A percentile compares a stretch with the other conserved stretches of the same genome.
phyloP scores from a whole-genome alignment of 495 filamentous ascomycete species.

The Apiosordaria backusii region DNA sequence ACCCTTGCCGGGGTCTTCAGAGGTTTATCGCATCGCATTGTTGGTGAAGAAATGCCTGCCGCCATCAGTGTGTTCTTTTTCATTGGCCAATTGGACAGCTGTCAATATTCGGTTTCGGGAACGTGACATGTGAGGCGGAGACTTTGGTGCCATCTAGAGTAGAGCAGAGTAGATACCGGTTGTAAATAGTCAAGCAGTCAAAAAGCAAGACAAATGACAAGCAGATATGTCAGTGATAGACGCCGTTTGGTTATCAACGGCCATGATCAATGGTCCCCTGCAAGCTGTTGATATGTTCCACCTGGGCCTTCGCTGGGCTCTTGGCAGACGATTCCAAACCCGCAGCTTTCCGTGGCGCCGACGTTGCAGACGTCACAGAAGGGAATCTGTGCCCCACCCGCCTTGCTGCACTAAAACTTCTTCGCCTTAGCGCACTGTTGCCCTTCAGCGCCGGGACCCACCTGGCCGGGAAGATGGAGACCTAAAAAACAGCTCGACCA shows the following conservation, averaged over 20 bases:
- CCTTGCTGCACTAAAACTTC: conserved; percentile 7
- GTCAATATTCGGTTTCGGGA: not conserved
- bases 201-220: no score
- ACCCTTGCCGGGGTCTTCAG: no score
- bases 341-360: conserved; percentile 1
- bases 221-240: not conserved
- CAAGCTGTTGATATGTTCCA: not conserved
- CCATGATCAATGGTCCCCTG: conserved; percentile 7
- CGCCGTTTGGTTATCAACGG: not conserved
- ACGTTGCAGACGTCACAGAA: conserved; percentile 24
- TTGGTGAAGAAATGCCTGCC: not conserved
- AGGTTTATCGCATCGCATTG: no score
- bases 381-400: conserved; percentile 5
- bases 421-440: conserved; percentile 15
- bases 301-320: not conserved
- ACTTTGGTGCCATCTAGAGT: not conserved
- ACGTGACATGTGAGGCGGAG: not conserved
- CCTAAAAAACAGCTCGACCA: conserved; percentile 28
- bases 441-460: conserved; percentile 13
- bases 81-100: not conserved
- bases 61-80: not conserved
- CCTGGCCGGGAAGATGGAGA: conserved; percentile 26
- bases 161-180: no score
- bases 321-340: not conserved
- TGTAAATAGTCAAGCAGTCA: no score